Evolutionary conservation across 352 stramenopile species (phyloP).

Genomic region (Phytophthora multivora): DNA sequence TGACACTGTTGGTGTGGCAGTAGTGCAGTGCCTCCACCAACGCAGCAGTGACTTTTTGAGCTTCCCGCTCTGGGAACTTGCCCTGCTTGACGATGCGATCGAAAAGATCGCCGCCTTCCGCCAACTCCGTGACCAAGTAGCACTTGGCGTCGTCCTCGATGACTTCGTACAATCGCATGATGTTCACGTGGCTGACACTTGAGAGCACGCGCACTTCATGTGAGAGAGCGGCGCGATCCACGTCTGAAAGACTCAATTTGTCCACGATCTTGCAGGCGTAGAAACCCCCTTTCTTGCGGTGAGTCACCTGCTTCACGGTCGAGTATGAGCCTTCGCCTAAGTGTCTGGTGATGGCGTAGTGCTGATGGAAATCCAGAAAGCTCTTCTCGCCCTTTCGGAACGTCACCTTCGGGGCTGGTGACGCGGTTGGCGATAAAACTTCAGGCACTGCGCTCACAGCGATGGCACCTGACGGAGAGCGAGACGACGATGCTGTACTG

Average conservation of each 20-base stretch:
- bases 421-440: constrained; percentile 2
- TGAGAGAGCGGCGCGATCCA: constrained; percentile 72
- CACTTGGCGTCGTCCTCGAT: constrained; percentile 95
- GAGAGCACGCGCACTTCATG: constrained; percentile 78
- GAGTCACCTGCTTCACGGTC: constrained; percentile 87
- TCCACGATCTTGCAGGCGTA: constrained; percentile 89
- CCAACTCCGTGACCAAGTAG: constrained; percentile 98
- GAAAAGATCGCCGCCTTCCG: constrained; percentile 90
- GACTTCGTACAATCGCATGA: constrained; percentile 93
- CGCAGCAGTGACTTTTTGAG: constrained; percentile 67
- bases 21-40: constrained; percentile 92
- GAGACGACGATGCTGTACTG: constrained; percentile 19
- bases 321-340: constrained; percentile 89
- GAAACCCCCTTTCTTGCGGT: constrained; percentile 71
- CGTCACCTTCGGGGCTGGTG: constrained; percentile 36
- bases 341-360: constrained; percentile 80
- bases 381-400: constrained; percentile 82
- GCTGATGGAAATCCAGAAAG: constrained; percentile 84
- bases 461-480: constrained; percentile 2
- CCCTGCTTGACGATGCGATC: constrained; percentile 88
- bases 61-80: constrained; percentile 69
- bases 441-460: not conserved
- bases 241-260: constrained; percentile 72
- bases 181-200: constrained; percentile 84
- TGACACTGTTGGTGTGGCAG: constrained; percentile 89